Base-by-base conservation (phyloP, 2,329 filamentous ascomycete species). In the Epichloe sp. region DNA sequence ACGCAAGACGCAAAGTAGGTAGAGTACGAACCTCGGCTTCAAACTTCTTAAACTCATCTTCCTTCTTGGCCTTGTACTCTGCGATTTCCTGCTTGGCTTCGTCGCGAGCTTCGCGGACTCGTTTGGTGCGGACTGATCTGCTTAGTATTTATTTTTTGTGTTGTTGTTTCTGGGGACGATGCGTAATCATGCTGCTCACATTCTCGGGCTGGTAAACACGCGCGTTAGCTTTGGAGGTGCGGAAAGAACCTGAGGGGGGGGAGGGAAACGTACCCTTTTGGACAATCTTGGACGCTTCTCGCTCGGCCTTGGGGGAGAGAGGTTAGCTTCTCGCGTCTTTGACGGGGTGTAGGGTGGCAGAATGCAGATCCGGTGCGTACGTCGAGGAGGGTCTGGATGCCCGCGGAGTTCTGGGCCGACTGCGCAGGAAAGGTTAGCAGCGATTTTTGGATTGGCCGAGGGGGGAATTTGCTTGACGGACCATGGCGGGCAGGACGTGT, bases 21-120 rank as follows among this genome's bases (percentile, higher is more conserved):
- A 41, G 17, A 41, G 5, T 2, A 52, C 63, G 45, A 65, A 79
- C 77, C 73, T 80, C 74, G 56, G 88, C 78, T 75, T 97, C 89
- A 63, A 95, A 97, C 66, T 86, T 85, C 77, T 93, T 91, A 75
- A 89, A 97, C 70, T 97, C 91, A 37, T 86, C 79, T 64, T 98
- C 93, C 75, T 96, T 98, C 62, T 84, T 73, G 63, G 83, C 80
- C 67, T 83, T 82, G 76, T 98, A 97, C 52, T 88, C 85, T 59
- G 95, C 87, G 64, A 98, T 95, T 70, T 98, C 91, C 73, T 95
- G 95, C 74, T 96, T 94, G 56, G 93, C 93, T 71, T 98, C 93
- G 65, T 87, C 83, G 65, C 91, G 87, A 57, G 93, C 93, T 74
- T 97, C 93, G 73, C 88, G 95, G 72, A 98, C 88, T 66, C 89